These are phyloP conservation scores for Vicia faba DNA, from an alignment of 306 rosid genomes.

Conservation along the genomic window DNA sequence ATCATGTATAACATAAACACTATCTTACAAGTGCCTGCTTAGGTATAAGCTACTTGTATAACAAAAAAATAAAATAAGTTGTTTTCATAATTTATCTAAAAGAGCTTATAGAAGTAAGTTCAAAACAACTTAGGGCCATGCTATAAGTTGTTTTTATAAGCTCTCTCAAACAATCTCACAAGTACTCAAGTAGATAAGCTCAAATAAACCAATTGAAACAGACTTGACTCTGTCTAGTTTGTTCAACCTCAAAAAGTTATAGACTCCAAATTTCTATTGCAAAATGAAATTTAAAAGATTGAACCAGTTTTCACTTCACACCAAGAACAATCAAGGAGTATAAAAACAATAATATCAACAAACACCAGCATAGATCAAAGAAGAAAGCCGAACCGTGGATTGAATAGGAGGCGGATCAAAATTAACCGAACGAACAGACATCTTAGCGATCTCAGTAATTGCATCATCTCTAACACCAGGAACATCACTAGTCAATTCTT, in stretches of 20 bases:
- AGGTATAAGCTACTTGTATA: not conserved
- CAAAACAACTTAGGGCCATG: not conserved
- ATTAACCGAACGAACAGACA: constrained; percentile 83
- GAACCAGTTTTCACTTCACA: not conserved
- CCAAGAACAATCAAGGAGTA: not conserved
- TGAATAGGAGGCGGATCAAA: constrained; percentile 74
- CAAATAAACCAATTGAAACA: not conserved
- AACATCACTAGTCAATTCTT: constrained; percentile 79
- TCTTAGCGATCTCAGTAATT: constrained; percentile 83
- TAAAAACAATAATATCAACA: not conserved
- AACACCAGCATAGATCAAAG: not conserved
- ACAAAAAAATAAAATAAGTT: not conserved
- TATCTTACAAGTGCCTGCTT: not conserved
- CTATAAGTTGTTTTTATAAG: not conserved
- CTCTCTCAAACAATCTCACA: not conserved
- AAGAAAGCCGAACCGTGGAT: constrained; percentile 65
- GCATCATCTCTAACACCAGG: constrained; percentile 81
- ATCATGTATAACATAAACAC: not conserved
- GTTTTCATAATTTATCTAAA: not conserved
- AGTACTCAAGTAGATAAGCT: not conserved
- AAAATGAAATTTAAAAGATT: not conserved
- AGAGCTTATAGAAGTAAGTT: not conserved
- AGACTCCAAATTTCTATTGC: constrained; percentile 8
- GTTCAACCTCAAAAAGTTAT: not conserved
- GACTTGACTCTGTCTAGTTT: not conserved